A percentile compares a stretch with the other conserved stretches of the same genome.
Conservation (phyloP, 164 flowering plant genomes). For the Hamamelis virginiana region DNA sequence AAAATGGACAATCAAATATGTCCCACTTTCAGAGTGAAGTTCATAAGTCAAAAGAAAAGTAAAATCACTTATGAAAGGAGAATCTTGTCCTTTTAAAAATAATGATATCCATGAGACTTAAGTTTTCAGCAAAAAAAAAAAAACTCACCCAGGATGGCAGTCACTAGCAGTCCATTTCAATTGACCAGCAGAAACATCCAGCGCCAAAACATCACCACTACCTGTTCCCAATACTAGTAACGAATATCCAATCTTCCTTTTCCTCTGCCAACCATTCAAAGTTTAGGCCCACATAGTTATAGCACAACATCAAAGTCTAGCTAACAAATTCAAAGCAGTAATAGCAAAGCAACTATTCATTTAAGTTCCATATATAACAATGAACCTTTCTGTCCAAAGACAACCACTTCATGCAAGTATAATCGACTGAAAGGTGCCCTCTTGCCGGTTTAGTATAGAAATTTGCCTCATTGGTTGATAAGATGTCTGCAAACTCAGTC, state of each 20-base stretch:
- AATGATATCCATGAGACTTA: neutral
- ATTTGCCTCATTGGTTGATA: conserved; percentile 37
- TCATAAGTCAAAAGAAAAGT: neutral
- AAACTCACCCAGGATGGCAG: conserved; percentile 93
- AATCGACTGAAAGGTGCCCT: conserved; percentile 91
- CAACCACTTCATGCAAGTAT: conserved; percentile 91
- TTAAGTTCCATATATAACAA: neutral
- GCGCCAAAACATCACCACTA: conserved; percentile 82
- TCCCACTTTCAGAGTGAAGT: too few relatives aligned
- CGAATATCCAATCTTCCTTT: conserved; percentile 57
- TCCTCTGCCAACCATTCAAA: conserved; percentile 47
- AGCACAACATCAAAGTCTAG: neutral
- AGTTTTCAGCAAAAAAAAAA: neutral
- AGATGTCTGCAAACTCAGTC: conserved; percentile 74
- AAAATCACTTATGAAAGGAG: neutral
- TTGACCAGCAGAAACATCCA: conserved; percentile 81
- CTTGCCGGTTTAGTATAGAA: conserved; percentile 41
- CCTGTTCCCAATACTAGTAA: conserved; percentile 83
- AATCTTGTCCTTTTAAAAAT: neutral
- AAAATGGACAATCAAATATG: neutral
- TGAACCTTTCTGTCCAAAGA: conserved; percentile 61
- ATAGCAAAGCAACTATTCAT: neutral
- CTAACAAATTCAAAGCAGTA: neutral
- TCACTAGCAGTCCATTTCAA: conserved; percentile 78
- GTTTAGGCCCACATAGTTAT: neutral